phyloP scores from a whole-genome alignment of 768 basidiomycete genomes.

The Pholiota molesta region DNA sequence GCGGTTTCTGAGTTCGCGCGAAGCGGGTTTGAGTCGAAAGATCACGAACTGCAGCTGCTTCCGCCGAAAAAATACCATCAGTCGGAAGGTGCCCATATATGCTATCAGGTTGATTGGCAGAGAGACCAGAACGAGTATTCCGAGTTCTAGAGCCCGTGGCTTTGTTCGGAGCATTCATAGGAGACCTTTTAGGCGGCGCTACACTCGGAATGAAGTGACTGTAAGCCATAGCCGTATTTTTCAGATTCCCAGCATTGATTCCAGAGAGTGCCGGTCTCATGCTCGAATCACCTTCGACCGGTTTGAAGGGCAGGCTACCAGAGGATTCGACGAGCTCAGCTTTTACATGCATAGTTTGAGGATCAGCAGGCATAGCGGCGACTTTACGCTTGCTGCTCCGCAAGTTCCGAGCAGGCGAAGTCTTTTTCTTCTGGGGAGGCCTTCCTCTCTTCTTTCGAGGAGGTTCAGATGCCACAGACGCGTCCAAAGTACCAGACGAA shows the following conservation, averaged over 20 bases:
- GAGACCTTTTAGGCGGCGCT: slow-evolving; percentile 17
- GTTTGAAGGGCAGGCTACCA: background rate
- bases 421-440: slow-evolving; percentile 1
- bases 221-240: background rate
- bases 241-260: background rate
- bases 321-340: background rate
- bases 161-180: slow-evolving; percentile 5
- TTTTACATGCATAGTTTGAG: background rate
- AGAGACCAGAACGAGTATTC: slow-evolving; percentile 8
- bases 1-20: background rate
- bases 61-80: too few species aligned
- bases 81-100: slow-evolving; percentile 1
- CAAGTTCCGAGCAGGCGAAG: background rate
- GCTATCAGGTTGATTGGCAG: slow-evolving; percentile 5
- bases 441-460: slow-evolving; percentile 5
- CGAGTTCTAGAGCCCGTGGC: background rate
- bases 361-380: background rate
- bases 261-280: background rate
- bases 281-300: background rate
- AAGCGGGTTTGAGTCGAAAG: background rate
- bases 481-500: slow-evolving; percentile 8
- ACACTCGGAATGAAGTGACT: slow-evolving; percentile 11
- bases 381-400: slow-evolving; percentile 2
- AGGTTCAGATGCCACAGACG: slow-evolving; percentile 2
- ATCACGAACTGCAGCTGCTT: background rate